Evolutionary conservation across 2,329 filamentous ascomycete genomes (phyloP).

Genomic region (Cytospora piceicola): DNA sequence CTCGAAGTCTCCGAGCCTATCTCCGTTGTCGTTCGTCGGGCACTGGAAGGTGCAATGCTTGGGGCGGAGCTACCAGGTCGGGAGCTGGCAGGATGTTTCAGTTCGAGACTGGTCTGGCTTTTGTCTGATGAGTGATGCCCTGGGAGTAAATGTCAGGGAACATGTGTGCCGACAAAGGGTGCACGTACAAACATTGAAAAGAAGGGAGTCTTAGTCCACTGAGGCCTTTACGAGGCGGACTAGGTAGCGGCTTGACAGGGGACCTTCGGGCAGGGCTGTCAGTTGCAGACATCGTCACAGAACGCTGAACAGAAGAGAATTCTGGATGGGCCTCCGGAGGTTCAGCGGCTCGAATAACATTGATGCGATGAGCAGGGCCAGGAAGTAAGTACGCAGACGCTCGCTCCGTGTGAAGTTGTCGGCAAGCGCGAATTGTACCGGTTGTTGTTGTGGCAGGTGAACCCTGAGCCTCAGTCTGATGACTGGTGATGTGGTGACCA

Average conservation of each 20-base stretch:
- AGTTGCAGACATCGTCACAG: not conserved
- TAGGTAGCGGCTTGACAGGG: not conserved
- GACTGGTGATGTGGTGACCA: not conserved
- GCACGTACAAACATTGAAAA: constrained; percentile 18
- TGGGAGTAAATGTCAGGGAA: not conserved
- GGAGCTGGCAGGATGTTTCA: constrained; percentile 4
- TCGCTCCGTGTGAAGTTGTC: not conserved
- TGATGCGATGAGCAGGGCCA: not conserved
- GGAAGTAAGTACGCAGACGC: not conserved
- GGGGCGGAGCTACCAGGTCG: constrained; percentile 1
- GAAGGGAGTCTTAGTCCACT: constrained; percentile 18
- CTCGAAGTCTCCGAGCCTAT: constrained; percentile 44
- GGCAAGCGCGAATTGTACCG: not conserved
- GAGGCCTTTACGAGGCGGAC: constrained; percentile 7
- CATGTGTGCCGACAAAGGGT: no score
- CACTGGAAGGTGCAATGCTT: constrained; percentile 8
- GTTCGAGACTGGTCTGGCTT: not conserved
- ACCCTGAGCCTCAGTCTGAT: not conserved
- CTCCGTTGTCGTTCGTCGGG: constrained; percentile 30
- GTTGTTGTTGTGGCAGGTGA: not conserved
- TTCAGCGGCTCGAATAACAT: not conserved
- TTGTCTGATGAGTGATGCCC: constrained; percentile 10
- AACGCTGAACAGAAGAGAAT: not conserved
- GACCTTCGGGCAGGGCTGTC: not conserved
- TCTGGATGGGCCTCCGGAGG: not conserved